Evolutionary conservation across 179 eudicot genomes (phyloP), one percentile per base, ranked within the genome.

Genomic region (Vitellaria paradoxa): DNA sequence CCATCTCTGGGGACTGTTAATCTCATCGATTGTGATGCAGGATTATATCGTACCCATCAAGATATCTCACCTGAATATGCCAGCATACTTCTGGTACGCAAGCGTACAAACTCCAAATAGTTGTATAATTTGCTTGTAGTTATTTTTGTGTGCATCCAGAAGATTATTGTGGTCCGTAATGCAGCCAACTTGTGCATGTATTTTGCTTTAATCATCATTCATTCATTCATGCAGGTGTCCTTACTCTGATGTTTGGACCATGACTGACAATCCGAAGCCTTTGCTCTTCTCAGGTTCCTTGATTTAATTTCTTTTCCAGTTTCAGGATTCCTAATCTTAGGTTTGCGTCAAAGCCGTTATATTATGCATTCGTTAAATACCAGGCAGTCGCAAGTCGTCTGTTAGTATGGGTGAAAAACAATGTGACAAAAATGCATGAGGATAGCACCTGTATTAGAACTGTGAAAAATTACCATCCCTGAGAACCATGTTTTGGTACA

Each of bases 21-120:
- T 66, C 40, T 67, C 21, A 53, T 50, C 49, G 53, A 59, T 20
- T 20, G 15, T 75, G 59, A 73, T 80, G 65, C 90, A 96, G 99
- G 99, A 75, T 88, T 96, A 2, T 93, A 96, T 73, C 93, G 99
- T 81, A 96, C 99, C 45, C 99, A 96, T 89, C 99, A 96, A 93
- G 99, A 96, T 85, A 96, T 96, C 11, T 96, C 99, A 47, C 95
- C 97, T 13, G 97, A 96, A 87, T 96, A 96, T 79, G 99, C 99
- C n/a, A 93, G 99, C 86, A 91, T 96, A 78, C 97, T 96, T 79
- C 80, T 96, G 98, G 98, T 96, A 86, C 21, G 91, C 78, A 45
- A 75, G 5, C 26, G 67, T 72, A 82, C 65, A 50, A 69, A 8
- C 45, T 76, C 56, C 45, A 62, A 23, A 45, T 64, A 5, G 15